Evolutionary conservation across 148 eudicot genomes (phyloP).

Genomic region (Rheum nobile): DNA sequence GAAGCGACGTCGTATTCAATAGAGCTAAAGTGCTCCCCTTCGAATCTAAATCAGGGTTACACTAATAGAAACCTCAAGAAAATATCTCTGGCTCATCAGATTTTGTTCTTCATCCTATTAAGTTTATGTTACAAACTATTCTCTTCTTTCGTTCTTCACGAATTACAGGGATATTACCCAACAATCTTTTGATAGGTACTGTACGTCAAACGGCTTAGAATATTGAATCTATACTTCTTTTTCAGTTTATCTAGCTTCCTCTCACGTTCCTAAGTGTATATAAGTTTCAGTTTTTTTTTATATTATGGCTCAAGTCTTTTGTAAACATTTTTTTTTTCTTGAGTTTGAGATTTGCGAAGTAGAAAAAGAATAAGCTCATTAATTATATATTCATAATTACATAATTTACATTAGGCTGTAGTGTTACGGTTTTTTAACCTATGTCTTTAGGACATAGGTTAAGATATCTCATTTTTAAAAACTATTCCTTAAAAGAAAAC

Average conservation of each 20-base stretch:
- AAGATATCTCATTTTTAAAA: too few relatives aligned
- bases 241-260: not conserved
- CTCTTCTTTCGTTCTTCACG: not conserved
- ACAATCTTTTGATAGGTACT: not conserved
- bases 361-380: not conserved
- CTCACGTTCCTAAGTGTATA: not conserved
- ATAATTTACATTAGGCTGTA: too few relatives aligned
- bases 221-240: not conserved
- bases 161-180: not conserved
- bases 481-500: too few relatives aligned
- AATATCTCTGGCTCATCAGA: conserved; percentile 44
- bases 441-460: too few relatives aligned
- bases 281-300: not conserved
- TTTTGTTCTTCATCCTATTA: conserved; percentile 23
- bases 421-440: too few relatives aligned
- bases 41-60: conserved; percentile 28
- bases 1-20: conserved; percentile 37
- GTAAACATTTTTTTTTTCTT: not conserved
- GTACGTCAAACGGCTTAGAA: not conserved
- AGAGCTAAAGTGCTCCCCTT: conserved; percentile 51
- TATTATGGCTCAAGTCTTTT: not conserved
- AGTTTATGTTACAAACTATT: conserved; percentile 23
- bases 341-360: not conserved
- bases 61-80: conserved; percentile 25
- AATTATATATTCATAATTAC: too few relatives aligned